Evolutionary conservation across 768 basidiomycete genomes (phyloP).

Genomic region (Porpolomopsis calyptriformis): DNA sequence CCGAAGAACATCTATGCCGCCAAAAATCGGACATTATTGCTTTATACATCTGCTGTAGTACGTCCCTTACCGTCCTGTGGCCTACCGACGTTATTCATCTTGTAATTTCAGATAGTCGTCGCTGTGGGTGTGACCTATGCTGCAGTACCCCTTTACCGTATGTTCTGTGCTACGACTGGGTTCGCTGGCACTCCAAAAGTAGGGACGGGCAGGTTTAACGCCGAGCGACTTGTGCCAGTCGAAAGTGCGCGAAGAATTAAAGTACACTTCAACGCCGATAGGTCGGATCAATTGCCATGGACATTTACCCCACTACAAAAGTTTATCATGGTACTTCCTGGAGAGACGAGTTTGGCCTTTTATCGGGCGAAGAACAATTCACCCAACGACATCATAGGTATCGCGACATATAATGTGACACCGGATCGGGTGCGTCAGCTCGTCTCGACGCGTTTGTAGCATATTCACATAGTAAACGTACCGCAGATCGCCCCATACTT

Average conservation of each 20-base stretch:
- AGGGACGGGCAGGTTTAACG: constrained; percentile 71
- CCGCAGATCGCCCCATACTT: constrained; percentile 92
- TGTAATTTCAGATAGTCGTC: constrained; percentile 50
- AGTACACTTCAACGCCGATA: constrained; percentile 93
- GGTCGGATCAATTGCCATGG: constrained; percentile 86
- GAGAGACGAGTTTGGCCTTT: constrained; percentile 93
- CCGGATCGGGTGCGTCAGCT: constrained; percentile 76
- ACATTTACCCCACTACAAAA: constrained; percentile 85
- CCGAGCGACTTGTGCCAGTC: constrained; percentile 74
- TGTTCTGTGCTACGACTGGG: constrained; percentile 96
- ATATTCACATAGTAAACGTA: not conserved
- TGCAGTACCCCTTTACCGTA: constrained; percentile 92
- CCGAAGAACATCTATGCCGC: constrained; percentile 34
- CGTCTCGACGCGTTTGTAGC: not conserved
- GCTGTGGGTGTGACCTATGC: constrained; percentile 89
- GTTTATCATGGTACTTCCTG: constrained; percentile 81
- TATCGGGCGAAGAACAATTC: constrained; percentile 87
- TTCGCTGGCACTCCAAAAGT: constrained; percentile 93
- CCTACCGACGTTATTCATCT: not conserved
- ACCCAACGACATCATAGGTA: constrained; percentile 85
- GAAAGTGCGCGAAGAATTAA: constrained; percentile 67
- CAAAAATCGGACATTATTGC: constrained; percentile 62
- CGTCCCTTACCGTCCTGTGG: constrained; percentile 18
- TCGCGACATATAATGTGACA: constrained; percentile 98
- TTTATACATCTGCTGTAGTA: constrained; percentile 81